Base-by-base conservation (phyloP, 2,329 filamentous ascomycete genomes). In the Arthroderma sp. region DNA sequence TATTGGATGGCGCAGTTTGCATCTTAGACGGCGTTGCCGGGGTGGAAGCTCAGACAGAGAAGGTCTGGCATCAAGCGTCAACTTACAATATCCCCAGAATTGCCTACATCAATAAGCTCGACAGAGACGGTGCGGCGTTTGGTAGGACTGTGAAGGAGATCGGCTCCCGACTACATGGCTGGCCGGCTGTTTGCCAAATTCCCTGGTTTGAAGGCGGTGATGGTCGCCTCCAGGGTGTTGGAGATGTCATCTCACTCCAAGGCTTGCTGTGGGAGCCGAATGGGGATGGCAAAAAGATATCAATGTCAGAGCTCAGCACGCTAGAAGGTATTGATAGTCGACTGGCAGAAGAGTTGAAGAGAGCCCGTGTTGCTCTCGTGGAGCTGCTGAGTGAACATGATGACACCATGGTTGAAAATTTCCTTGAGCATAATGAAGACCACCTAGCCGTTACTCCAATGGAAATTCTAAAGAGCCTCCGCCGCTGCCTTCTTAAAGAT, bases 41-140 rank as follows among this genome's bases (percentile, higher is more conserved):
- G 1, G 91, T 98, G 22, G 91, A 98, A 64, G 89, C 91, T 1
- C 91, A 96, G 60, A 96, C 91, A 0, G 91, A 98, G 61, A 82
- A 94, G 55, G 91, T 98, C 3, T 98, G 91, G 91, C 74, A 77
- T 9, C 91, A 94, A 51, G 88, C 91, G 5, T 85, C 83, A 43
- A 78, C 81, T 38, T 94, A 94, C 59, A 73, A 72, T 22, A 94
- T 96, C 36, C 91, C 91, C 0, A 75, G 86, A 30, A 77, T 91
- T 45, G 72, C 87, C 40, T 89, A 81, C 51, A 74, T 91, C 55
- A 93, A 93, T 66, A 93, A 93, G 61, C 74, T 91, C 2, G 86
- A 93, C 59, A 78, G 86, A 34, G 82, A 86, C 50, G 86, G 86
- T 6, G 85, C 86, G 10, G 73, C 77, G 1, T 96, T 96, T 67